A percentile compares a stretch with the other conserved stretches of the same genome.
Conservation (phyloP, 2,329 filamentous ascomycete species). For the Capronia coronata region DNA sequence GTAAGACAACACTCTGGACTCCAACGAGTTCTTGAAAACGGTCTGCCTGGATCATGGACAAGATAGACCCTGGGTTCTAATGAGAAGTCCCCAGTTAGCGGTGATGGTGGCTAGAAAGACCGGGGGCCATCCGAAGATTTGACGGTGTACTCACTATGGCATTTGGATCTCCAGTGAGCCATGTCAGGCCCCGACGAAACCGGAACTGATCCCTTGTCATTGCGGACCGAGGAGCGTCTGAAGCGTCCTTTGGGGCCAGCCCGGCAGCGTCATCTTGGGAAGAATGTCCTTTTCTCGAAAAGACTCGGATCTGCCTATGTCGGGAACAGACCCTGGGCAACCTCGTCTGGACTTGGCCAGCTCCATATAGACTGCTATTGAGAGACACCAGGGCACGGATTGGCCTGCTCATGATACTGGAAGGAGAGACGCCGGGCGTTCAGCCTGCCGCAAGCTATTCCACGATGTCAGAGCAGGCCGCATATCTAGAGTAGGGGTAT, state of each 20-base stretch:
- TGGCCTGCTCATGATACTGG: neutral
- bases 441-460: no score
- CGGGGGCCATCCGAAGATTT: neutral
- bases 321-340: neutral
- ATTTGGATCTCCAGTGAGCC: constrained; percentile 5
- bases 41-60: neutral
- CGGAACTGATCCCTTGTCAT: neutral
- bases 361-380: neutral
- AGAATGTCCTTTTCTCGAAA: no score
- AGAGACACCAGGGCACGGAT: neutral
- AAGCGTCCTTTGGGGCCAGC: neutral
- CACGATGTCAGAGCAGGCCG: no score
- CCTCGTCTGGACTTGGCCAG: neutral
- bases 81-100: neutral
- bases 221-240: neutral
- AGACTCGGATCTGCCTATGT: neutral
- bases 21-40: neutral
- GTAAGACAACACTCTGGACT: constrained; percentile 9
- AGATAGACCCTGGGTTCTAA: neutral
- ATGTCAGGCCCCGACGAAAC: constrained; percentile 6
- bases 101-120: neutral
- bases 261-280: no score
- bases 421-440: no score
- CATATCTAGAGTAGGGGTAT: no score
- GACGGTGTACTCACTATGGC: constrained; percentile 8